Evolutionary conservation across 1,284 basidiomycete genomes (phyloP).

Genomic region (Trichosporon asahii): DNA sequence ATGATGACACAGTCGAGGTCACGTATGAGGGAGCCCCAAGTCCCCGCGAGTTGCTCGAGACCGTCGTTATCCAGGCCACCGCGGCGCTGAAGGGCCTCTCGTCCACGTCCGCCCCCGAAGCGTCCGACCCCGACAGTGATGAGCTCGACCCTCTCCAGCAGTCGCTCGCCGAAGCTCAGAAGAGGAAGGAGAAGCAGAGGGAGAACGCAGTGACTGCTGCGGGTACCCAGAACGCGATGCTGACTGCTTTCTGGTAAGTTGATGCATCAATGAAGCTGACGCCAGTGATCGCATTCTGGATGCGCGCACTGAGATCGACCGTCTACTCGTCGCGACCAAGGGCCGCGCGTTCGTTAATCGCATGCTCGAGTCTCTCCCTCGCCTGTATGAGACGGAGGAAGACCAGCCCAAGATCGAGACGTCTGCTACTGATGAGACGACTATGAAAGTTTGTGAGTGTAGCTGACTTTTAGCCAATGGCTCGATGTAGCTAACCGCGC

Average conservation of each 20-base stretch:
- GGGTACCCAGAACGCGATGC: conserved; percentile 34
- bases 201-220: neutral
- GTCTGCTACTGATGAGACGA: conserved; percentile 60
- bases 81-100: conserved; percentile 80
- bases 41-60: conserved; percentile 82
- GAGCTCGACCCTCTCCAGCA: neutral
- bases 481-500: too few species aligned
- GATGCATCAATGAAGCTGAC: conserved; percentile 52
- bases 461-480: too few species aligned
- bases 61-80: conserved; percentile 79
- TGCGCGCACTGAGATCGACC: conserved; percentile 75
- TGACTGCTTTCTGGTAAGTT: conserved; percentile 51
- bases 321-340: conserved; percentile 76
- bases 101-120: conserved; percentile 45
- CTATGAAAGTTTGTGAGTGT: conserved; percentile 59
- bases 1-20: conserved; percentile 49
- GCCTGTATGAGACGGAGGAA: conserved; percentile 52
- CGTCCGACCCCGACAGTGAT: conserved; percentile 4
- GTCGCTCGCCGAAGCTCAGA: neutral
- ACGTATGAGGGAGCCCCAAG: conserved; percentile 82
- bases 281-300: conserved; percentile 73
- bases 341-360: conserved; percentile 75
- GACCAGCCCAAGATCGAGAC: neutral
- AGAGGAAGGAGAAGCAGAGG: conserved; percentile 44
- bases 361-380: conserved; percentile 69